These are phyloP conservation scores for Trypanosoma mega DNA, from an alignment of 208 protist species.

Conservation along the genomic window DNA sequence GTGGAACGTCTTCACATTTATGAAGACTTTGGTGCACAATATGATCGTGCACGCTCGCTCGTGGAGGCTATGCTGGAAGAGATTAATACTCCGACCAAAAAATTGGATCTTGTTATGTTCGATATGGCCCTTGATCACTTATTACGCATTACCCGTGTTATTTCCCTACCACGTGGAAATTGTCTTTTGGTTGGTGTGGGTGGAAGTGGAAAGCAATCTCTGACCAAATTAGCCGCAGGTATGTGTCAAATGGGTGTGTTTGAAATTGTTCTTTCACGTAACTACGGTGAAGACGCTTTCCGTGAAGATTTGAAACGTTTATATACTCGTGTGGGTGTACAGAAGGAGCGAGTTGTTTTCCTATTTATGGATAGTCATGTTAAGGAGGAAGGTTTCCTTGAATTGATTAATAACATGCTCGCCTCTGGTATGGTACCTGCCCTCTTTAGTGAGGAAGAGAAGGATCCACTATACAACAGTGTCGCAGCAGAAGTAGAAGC, in stretches of 20 bases:
- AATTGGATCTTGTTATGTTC: conserved; percentile 98
- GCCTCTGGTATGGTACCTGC: conserved; percentile 98
- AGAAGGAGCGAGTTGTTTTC: conserved; percentile 95
- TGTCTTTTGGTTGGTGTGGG: conserved; percentile 98
- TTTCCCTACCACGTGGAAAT: conserved; percentile 96
- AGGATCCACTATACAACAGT: conserved; percentile 92
- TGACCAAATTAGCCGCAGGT: conserved; percentile 94
- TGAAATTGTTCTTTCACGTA: conserved; percentile 96
- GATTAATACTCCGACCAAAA: conserved; percentile 91
- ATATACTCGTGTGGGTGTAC: conserved; percentile 92
- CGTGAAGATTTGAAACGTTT: conserved; percentile 98
- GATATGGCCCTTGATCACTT: conserved; percentile 98
- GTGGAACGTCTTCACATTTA: conserved; percentile 84
- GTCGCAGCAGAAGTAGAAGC: conserved; percentile 91
- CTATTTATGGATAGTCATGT: conserved; percentile 99
- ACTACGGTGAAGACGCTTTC: conserved; percentile 97
- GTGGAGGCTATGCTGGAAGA: conserved; percentile 94
- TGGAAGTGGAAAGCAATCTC: conserved; percentile 97
- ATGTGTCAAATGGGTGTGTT: conserved; percentile 95
- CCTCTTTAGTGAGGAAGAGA: conserved; percentile 98
- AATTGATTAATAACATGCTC: conserved; percentile 99
- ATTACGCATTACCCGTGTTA: conserved; percentile 94
- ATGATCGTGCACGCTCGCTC: conserved; percentile 68
- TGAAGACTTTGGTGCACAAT: conserved; percentile 92
- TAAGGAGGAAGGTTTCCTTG: conserved; percentile 97